These are phyloP conservation scores for Plectosphaerella cucumerina DNA, from an alignment of 2,329 filamentous ascomycete species.

Conservation along the genomic window DNA sequence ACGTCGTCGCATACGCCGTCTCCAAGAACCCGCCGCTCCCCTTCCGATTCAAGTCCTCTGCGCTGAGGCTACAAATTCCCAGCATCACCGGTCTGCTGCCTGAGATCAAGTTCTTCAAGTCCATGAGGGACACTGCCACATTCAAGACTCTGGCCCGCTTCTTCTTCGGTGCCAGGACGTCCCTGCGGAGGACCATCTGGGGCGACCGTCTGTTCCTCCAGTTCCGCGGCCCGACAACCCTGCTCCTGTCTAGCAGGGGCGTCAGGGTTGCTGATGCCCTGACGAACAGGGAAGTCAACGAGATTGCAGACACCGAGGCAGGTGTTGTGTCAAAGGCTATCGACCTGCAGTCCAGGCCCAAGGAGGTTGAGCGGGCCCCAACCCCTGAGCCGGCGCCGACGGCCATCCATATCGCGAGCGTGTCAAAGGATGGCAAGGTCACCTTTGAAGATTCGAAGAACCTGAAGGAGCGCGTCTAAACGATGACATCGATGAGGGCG, in stretches of 20 bases:
- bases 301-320: slow-evolving; percentile 78
- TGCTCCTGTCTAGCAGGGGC: slow-evolving; percentile 85
- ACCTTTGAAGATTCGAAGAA: slow-evolving; percentile 57
- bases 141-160: slow-evolving; percentile 68
- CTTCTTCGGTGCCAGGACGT: slow-evolving; percentile 68
- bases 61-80: slow-evolving; percentile 75
- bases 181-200: slow-evolving; percentile 80
- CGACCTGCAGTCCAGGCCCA: slow-evolving; percentile 37
- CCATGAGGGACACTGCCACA: slow-evolving; percentile 64
- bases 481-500: slow-evolving; percentile 15
- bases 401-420: slow-evolving; percentile 51
- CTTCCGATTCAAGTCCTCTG: slow-evolving; percentile 79
- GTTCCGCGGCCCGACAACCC: slow-evolving; percentile 80
- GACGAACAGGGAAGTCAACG: slow-evolving; percentile 75
- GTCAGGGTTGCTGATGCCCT: slow-evolving; percentile 74
- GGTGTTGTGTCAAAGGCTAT: slow-evolving; percentile 63
- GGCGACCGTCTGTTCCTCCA: slow-evolving; percentile 89
- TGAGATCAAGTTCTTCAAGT: slow-evolving; percentile 67
- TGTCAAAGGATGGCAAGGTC: slow-evolving; percentile 61
- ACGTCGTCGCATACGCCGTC: slow-evolving; percentile 86
- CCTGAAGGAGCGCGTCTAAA: slow-evolving; percentile 50
- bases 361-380: slow-evolving; percentile 22
- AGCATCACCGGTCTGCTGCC: slow-evolving; percentile 61
- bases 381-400: slow-evolving; percentile 30
- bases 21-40: slow-evolving; percentile 70